phyloP scores from a whole-genome alignment of 1,139 yeast genomes.

The Candida gigantensis region DNA sequence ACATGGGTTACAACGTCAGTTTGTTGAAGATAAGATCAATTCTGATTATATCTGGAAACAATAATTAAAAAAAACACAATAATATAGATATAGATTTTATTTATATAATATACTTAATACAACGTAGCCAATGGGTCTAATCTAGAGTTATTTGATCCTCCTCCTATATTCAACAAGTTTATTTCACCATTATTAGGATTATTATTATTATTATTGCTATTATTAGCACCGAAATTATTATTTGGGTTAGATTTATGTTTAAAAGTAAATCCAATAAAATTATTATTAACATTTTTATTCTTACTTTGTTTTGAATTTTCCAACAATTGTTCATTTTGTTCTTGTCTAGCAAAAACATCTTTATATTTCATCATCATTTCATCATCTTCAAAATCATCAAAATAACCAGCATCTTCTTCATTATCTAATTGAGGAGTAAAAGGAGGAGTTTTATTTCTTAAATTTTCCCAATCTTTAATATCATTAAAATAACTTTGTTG shows the following conservation, averaged over 20 bases:
- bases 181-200: slow-evolving; percentile 36
- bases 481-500: slow-evolving; percentile 81
- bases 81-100: background rate
- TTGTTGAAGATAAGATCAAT: slow-evolving; percentile 49
- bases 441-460: slow-evolving; percentile 80
- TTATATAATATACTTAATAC: slow-evolving; percentile 24
- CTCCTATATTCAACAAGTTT: slow-evolving; percentile 34
- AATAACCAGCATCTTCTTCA: slow-evolving; percentile 98
- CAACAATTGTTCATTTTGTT: slow-evolving; percentile 78
- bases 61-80: slow-evolving; percentile 1
- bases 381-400: slow-evolving; percentile 95
- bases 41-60: slow-evolving; percentile 60
- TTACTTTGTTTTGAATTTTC: slow-evolving; percentile 50
- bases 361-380: slow-evolving; percentile 97
- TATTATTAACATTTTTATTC: slow-evolving; percentile 28
- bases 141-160: slow-evolving; percentile 20
- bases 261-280: slow-evolving; percentile 94
- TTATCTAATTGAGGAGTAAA: slow-evolving; percentile 95
- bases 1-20: slow-evolving; percentile 50
- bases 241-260: slow-evolving; percentile 78
- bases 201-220: background rate
- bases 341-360: slow-evolving; percentile 90
- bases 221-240: slow-evolving; percentile 37
- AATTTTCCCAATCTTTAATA: slow-evolving; percentile 64
- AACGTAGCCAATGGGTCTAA: slow-evolving; percentile 51